Evolutionary conservation across 257 asterid genomes (phyloP).

Genomic region (Plectranthus barbatus): DNA sequence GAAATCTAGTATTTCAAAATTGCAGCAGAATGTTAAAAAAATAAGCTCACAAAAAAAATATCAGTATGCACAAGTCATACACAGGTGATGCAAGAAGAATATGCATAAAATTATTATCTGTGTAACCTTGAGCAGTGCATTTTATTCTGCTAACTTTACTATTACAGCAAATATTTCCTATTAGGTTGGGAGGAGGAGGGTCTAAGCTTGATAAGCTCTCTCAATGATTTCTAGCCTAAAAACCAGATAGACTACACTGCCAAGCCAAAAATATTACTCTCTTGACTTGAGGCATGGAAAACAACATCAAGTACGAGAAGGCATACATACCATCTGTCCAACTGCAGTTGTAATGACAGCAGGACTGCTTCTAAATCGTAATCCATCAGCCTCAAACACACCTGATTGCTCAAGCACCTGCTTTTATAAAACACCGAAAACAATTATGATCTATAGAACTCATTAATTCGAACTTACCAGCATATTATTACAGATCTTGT

Average conservation of each 20-base stretch:
- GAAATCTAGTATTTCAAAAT: not conserved
- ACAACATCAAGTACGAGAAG: not conserved
- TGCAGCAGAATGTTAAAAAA: not conserved
- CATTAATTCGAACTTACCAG: not conserved
- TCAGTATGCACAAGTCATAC: not conserved
- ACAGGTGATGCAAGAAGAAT: not conserved
- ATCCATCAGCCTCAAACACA: constrained; percentile 50
- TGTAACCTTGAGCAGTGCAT: not conserved
- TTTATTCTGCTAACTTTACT: not conserved
- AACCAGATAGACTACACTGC: not conserved
- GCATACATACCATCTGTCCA: constrained; percentile 71
- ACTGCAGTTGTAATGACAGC: constrained; percentile 62
- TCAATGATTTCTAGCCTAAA: not conserved
- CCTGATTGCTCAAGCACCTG: constrained; percentile 83
- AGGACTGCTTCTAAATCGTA: constrained; percentile 43
- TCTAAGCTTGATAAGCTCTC: too few relatives aligned
- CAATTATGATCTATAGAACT: not conserved
- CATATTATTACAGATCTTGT: not conserved
- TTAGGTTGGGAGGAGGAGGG: too few relatives aligned
- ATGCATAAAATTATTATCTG: not conserved
- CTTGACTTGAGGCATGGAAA: not conserved
- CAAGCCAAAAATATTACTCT: not conserved
- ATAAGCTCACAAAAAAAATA: too few relatives aligned
- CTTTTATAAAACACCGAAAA: constrained; percentile 1
- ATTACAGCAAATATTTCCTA: too few relatives aligned